phyloP scores from a whole-genome alignment of 805 yeast genomes.

The Yarrowia sp. region DNA sequence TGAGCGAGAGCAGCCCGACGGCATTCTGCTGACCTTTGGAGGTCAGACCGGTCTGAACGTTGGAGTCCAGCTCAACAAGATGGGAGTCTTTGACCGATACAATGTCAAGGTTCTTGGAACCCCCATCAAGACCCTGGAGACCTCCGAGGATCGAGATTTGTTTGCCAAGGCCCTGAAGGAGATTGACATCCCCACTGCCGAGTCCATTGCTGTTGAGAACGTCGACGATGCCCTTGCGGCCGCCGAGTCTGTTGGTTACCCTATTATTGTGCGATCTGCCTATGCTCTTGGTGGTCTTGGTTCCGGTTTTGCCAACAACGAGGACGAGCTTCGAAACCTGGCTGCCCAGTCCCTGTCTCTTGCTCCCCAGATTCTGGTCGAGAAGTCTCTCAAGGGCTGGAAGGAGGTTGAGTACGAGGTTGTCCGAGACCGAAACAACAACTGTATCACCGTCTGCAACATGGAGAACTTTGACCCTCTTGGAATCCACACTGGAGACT shows the following conservation, averaged over 20 bases:
- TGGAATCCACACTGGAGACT: constrained; percentile 98
- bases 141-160: constrained; percentile 96
- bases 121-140: constrained; percentile 91
- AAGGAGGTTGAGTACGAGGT: constrained; percentile 98
- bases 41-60: constrained; percentile 98
- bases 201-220: constrained; percentile 90
- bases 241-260: constrained; percentile 85
- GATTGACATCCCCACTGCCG: constrained; percentile 94
- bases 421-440: constrained; percentile 92
- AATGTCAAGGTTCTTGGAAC: constrained; percentile 96
- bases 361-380: constrained; percentile 94
- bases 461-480: constrained; percentile 99
- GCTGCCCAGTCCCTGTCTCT: constrained; percentile 85
- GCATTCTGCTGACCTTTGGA: constrained; percentile 92
- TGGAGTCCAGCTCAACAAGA: constrained; percentile 90
- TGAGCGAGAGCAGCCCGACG: constrained; percentile 95
- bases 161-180: constrained; percentile 94
- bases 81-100: constrained; percentile 89
- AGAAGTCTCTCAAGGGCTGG: constrained; percentile 98
- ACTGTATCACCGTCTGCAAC: constrained; percentile 98
- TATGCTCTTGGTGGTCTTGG: constrained; percentile 97
- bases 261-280: constrained; percentile 96
- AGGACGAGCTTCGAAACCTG: constrained; percentile 77
- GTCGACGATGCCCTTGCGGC: constrained; percentile 93
- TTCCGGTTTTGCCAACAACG: constrained; percentile 90